Percentiles rank a stretch among this genome's conserved stretches.
phyloP scores from a whole-genome alignment of 371 early-diverging fungal genomes.

The Mucor ambiguus region DNA sequence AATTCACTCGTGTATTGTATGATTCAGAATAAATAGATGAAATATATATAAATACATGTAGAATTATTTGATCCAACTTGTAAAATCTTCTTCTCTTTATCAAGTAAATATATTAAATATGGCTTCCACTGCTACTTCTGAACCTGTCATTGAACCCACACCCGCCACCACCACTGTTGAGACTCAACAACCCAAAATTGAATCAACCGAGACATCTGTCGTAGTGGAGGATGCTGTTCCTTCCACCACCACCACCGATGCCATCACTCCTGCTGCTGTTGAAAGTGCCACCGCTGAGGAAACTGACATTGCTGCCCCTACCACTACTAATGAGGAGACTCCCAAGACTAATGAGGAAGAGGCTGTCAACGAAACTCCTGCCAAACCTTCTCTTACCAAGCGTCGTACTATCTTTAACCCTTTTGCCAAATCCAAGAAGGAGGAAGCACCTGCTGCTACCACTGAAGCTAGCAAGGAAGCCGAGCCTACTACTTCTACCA shows the following conservation, averaged over 20 bases:
- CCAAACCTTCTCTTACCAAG: slow-evolving; percentile 24
- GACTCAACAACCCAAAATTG: not conserved
- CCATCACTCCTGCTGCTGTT: not conserved
- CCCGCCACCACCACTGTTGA: not conserved
- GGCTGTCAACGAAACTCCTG: not conserved
- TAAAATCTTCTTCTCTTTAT: slow-evolving; percentile 5
- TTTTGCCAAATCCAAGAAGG: slow-evolving; percentile 32
- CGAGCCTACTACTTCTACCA: not conserved
- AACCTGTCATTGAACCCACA: slow-evolving; percentile 11
- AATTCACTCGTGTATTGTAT: slow-evolving; percentile 12
- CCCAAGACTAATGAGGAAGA: slow-evolving; percentile 2
- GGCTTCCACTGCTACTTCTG: slow-evolving; percentile 8
- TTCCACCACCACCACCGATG: not conserved
- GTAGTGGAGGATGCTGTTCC: not conserved
- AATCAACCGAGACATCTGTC: slow-evolving; percentile 6
- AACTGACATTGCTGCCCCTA: not conserved
- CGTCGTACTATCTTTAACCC: slow-evolving; percentile 36
- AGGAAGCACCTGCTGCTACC: slow-evolving; percentile 17
- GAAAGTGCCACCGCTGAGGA: not conserved
- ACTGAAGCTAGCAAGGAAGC: slow-evolving; percentile 21
- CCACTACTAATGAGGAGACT: not conserved
- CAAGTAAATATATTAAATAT: slow-evolving; percentile 1
- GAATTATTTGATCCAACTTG: not conserved
- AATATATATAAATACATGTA: slow-evolving; percentile 9
- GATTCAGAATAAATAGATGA: slow-evolving; percentile 11